Base-by-base conservation (phyloP, 2,329 filamentous ascomycete genomes). In the Claviceps arundinis region DNA sequence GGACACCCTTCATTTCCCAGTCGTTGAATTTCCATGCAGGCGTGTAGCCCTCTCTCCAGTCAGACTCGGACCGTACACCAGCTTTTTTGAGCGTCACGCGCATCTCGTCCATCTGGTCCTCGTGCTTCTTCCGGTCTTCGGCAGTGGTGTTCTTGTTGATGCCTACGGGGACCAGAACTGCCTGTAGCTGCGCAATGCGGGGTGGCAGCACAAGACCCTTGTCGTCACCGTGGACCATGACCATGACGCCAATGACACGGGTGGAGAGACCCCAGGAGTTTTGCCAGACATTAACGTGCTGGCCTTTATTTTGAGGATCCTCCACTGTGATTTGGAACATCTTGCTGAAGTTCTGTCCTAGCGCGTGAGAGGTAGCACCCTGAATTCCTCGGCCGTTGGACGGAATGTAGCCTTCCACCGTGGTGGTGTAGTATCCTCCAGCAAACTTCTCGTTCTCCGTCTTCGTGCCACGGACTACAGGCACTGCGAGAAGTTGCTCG, bases 271-370 rank as follows among this genome's bases (percentile, higher is more conserved):
- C 93, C 93, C 93, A 98, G 14, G 89, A 96, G 75, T 98, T 98
- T 69, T 98, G 93, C 90, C 91, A 97, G 53, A 97, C 90, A 64
- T 91, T 74, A 52, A 96, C 73, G 63, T 89, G 84, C 60, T 84
- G 78, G 58, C 87, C 86, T 71, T 87, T 85, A 68, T 93, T 78
- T 55, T 76, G 75, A 24, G 93, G 93, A 64, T 98, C 90, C 69
- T 98, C 91, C 34, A 98, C 89, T 0, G 86, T 95, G 67, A 98
- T 97, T 68, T 93, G 86, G 67, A 97, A 98, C 90, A 98, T 98
- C 73, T 94, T 96, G 68, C 85, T 90, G 73, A 98, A 98, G 73
- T 98, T 96, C 72, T 98, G 93, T 50, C 93, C 93, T 8, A 98
- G 77, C 62, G 84, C 89, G 74, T 98, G 93, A 50, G 89, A 95